Conservation (phyloP, 2,329 filamentous ascomycete genomes). For the Microdochium nivale region DNA sequence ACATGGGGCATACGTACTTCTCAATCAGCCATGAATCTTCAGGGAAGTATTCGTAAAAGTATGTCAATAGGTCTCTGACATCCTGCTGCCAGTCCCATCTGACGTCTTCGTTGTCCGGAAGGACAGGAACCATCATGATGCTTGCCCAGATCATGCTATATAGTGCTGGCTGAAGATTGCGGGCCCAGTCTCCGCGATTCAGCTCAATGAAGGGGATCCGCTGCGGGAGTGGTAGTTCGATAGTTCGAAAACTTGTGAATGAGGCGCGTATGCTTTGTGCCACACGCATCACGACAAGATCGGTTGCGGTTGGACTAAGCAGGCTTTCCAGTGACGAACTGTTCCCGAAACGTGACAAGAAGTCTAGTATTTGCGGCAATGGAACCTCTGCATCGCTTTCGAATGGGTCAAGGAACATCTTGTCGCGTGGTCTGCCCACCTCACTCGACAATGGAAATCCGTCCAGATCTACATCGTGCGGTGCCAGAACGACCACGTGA, state of each 20-base stretch:
- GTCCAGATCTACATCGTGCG: slow-evolving; percentile 52
- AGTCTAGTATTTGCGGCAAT: slow-evolving; percentile 45
- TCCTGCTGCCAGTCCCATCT: slow-evolving; percentile 48
- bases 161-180: slow-evolving; percentile 48
- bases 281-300: slow-evolving; percentile 65
- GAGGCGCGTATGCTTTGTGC: slow-evolving; percentile 75
- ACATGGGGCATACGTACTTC: slow-evolving; percentile 57
- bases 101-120: slow-evolving; percentile 26
- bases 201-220: slow-evolving; percentile 26
- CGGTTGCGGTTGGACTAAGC: slow-evolving; percentile 54
- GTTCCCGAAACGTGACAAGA: slow-evolving; percentile 44
- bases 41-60: slow-evolving; percentile 56
- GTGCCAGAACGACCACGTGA: slow-evolving; percentile 65
- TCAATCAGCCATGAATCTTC: slow-evolving; percentile 67
- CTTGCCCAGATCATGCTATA: slow-evolving; percentile 70
- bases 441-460: slow-evolving; percentile 27
- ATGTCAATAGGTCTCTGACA: slow-evolving; percentile 55
- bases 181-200: slow-evolving; percentile 42
- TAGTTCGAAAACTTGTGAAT: slow-evolving; percentile 38
- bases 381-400: slow-evolving; percentile 59
- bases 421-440: slow-evolving; percentile 31
- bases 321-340: slow-evolving; percentile 37
- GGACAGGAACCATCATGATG: slow-evolving; percentile 42
- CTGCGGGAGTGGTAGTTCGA: slow-evolving; percentile 27
- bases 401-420: slow-evolving; percentile 83